Conservation (phyloP, 2,329 filamentous ascomycete species). For the Aspergillus udagawae region DNA sequence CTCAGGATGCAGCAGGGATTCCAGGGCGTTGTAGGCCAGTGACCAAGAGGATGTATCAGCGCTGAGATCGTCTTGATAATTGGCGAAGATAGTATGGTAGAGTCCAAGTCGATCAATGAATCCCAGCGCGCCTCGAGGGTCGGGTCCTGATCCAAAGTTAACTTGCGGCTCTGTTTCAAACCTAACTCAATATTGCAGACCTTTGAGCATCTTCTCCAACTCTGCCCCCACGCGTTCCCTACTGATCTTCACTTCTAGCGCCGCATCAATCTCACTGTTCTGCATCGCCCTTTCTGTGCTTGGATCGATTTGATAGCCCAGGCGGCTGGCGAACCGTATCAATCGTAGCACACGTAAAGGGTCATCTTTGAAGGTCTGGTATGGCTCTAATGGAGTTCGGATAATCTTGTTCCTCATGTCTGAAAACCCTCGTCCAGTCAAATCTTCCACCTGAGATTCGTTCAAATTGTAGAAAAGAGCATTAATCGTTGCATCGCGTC, state of each 20-base stretch:
- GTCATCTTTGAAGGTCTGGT: slow-evolving; percentile 92
- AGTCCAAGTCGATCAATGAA: slow-evolving; percentile 38
- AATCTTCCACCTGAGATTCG: slow-evolving; percentile 75
- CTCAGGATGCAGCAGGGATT: slow-evolving; percentile 41
- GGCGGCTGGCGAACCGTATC: slow-evolving; percentile 82
- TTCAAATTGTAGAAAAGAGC: slow-evolving; percentile 94
- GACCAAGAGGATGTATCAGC: slow-evolving; percentile 61
- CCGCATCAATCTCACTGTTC: slow-evolving; percentile 69
- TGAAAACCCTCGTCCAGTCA: slow-evolving; percentile 66
- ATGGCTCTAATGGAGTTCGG: slow-evolving; percentile 78
- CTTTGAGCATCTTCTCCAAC: slow-evolving; percentile 84
- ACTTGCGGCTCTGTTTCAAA: not conserved
- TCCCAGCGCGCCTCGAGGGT: slow-evolving; percentile 35
- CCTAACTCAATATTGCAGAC: slow-evolving; percentile 35
- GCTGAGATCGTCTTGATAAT: slow-evolving; percentile 43
- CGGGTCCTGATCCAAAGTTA: slow-evolving; percentile 26
- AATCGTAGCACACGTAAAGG: slow-evolving; percentile 81
- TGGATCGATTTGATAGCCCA: slow-evolving; percentile 73
- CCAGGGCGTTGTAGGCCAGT: slow-evolving; percentile 61
- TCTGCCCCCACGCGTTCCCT: slow-evolving; percentile 84
- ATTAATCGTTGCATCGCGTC: slow-evolving; percentile 90
- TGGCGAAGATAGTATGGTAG: slow-evolving; percentile 40
- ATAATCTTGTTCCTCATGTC: slow-evolving; percentile 73
- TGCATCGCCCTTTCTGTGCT: slow-evolving; percentile 70
- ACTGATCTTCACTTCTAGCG: slow-evolving; percentile 84